Percentiles rank a stretch among this genome's conserved stretches.
Conservation (phyloP, 306 rosid species). For the Elaeagnus macrophylla region DNA sequence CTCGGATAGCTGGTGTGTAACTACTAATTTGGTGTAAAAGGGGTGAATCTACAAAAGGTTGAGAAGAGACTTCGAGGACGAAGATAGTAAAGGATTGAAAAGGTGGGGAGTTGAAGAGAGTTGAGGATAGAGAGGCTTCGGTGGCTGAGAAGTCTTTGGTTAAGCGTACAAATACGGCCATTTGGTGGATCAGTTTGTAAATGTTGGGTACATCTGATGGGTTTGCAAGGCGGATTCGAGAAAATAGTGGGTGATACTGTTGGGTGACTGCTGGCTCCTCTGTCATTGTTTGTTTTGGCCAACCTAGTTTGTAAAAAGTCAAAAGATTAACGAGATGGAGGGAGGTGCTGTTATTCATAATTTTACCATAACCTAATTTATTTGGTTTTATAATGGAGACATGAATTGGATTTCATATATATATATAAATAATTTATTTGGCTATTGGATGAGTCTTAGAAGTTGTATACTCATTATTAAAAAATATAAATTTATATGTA, state of each 20-base stretch:
- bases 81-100: constrained; percentile 73
- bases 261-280: constrained; percentile 32
- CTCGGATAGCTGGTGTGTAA: constrained; percentile 28
- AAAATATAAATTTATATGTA: too few species aligned
- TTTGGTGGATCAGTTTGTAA: constrained; percentile 71
- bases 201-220: constrained; percentile 62
- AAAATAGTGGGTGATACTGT: constrained; percentile 42
- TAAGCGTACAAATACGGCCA: constrained; percentile 77
- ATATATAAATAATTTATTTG: too few species aligned
- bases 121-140: constrained; percentile 50
- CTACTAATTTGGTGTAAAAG: not conserved
- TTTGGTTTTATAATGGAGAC: too few species aligned
- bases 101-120: constrained; percentile 57
- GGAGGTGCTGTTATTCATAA: too few species aligned
- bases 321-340: too few species aligned
- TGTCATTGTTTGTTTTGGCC: constrained; percentile 30
- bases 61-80: constrained; percentile 58
- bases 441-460: too few species aligned
- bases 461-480: too few species aligned
- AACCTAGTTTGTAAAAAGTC: too few species aligned
- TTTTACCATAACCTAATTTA: too few species aligned
- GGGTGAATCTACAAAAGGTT: constrained; percentile 30
- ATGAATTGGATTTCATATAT: too few species aligned
- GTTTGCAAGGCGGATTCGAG: constrained; percentile 64
- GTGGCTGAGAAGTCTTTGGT: constrained; percentile 58